phyloP scores from a whole-genome alignment of 441 rosid species.

The Brassica balearica region DNA sequence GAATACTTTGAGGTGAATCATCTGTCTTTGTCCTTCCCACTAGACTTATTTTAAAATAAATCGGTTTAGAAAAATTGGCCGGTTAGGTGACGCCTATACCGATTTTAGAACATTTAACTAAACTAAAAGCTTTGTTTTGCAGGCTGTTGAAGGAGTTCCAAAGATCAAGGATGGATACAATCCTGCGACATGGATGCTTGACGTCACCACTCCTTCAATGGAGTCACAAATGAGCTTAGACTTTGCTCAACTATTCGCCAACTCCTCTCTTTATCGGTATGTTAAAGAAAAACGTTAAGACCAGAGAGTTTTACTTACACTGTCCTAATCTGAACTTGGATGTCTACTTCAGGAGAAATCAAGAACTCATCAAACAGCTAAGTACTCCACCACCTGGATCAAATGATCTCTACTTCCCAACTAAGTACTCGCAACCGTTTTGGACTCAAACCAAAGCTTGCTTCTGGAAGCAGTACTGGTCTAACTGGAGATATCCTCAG shows the following conservation, averaged over 20 bases:
- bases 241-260: slow-evolving; percentile 72
- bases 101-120: background rate
- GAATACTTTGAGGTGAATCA: slow-evolving; percentile 67
- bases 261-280: slow-evolving; percentile 62
- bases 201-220: slow-evolving; percentile 62
- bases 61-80: background rate
- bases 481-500: slow-evolving; percentile 89
- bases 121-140: slow-evolving; percentile 9
- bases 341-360: slow-evolving; percentile 63
- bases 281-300: slow-evolving; percentile 21
- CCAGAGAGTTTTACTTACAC: background rate
- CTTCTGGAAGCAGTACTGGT: slow-evolving; percentile 83
- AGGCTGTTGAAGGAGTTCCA: slow-evolving; percentile 81
- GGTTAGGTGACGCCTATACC: background rate
- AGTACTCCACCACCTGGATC: slow-evolving; percentile 70
- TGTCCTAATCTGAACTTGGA: background rate
- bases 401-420: slow-evolving; percentile 71
- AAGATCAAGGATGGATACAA: slow-evolving; percentile 75
- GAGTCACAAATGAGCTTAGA: slow-evolving; percentile 71
- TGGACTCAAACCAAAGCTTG: slow-evolving; percentile 71
- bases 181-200: slow-evolving; percentile 98
- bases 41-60: background rate
- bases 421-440: slow-evolving; percentile 74
- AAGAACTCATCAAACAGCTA: slow-evolving; percentile 75
- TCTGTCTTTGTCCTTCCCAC: background rate